Percentiles rank a stretch among this genome's conserved stretches.
phyloP scores from a whole-genome alignment of 306 rosid species.

The Prunus kanzakura region DNA sequence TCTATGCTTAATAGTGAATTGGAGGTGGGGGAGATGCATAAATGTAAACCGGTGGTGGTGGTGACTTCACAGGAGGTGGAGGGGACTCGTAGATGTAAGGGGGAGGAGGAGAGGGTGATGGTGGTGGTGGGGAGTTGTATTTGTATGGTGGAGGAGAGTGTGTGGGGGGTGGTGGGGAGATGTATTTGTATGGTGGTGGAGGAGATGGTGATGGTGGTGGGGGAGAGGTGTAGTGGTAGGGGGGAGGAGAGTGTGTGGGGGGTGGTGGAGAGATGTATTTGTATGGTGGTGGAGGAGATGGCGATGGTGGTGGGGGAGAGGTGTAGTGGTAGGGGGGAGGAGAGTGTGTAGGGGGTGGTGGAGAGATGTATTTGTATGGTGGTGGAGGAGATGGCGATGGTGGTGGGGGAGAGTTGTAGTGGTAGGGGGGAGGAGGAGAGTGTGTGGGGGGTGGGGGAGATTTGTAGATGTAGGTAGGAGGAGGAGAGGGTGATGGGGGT shows the following conservation, averaged over 20 bases:
- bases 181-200: constrained; percentile 36
- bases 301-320: constrained; percentile 35
- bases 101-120: constrained; percentile 32
- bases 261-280: constrained; percentile 37
- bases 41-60: constrained; percentile 56
- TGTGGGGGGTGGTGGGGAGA: constrained; percentile 49
- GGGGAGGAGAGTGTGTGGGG: constrained; percentile 19
- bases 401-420: constrained; percentile 42
- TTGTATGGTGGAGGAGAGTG: constrained; percentile 27
- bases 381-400: constrained; percentile 16
- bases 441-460: constrained; percentile 38
- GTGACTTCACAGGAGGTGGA: constrained; percentile 55
- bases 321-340: constrained; percentile 34
- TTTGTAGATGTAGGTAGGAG: constrained; percentile 25
- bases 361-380: constrained; percentile 16
- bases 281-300: constrained; percentile 26
- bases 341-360: constrained; percentile 29
- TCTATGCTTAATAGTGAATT: constrained; percentile 39
- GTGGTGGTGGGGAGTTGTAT: constrained; percentile 45
- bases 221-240: constrained; percentile 32
- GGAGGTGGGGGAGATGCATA: constrained; percentile 69
- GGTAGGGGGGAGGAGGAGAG: constrained; percentile 19
- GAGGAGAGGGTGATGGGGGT: constrained; percentile 9
- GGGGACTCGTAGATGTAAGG: constrained; percentile 56
- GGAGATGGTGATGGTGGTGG: constrained; percentile 43